Evolutionary conservation across 768 basidiomycete species (phyloP), one percentile per base, ranked within the genome.

Genomic region (Suillus weaverae): DNA sequence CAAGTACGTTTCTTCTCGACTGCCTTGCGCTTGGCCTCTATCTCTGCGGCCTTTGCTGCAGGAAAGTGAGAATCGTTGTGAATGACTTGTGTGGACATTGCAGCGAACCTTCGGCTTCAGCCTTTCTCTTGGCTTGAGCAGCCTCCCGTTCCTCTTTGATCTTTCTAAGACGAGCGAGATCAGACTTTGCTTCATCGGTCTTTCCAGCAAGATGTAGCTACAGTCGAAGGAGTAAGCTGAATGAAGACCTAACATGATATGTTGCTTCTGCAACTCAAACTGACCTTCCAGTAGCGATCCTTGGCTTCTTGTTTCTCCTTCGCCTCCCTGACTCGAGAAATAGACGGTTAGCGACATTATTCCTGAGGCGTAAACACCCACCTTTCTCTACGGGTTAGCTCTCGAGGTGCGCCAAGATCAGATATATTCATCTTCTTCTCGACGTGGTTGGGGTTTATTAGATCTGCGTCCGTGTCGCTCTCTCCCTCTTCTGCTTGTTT

Each of bases 241-340:
- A 59, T 35, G 51, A 4, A 39, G 63, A 57, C 67, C 32, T 63
- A 48, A 22, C 43, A 30, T 22, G 50, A 57, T 26, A 61, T 26
- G 4, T 18, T 20, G 10, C 33, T 22, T 64, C 1, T 36, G 63
- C 36, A 18, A 20, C 62, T 46, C 38, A 60, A 64, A 67, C 80
- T 1, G 33, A 92, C 90, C 85, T 96, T 94, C 89, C 89, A 89
- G 75, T 97, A 97, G 32, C 85, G 81, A 33, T 94, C 93, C 73
- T 92, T 86, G 2, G 94, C 92, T 1, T 95, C 94, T 70, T 91
- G 84, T 80, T 95, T 95, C 77, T 96, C 94, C 73, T 95, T 95
- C 72, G 88, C 89, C 73, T 97, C 96, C 68, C 95, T 95, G 2
- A 26, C n/a, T n/a, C n/a, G 66, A 10, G 43, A 53, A 4, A 54